phyloP scores from a whole-genome alignment of 192 early-diverging fungal genomes.

The Coemansia sp. region DNA sequence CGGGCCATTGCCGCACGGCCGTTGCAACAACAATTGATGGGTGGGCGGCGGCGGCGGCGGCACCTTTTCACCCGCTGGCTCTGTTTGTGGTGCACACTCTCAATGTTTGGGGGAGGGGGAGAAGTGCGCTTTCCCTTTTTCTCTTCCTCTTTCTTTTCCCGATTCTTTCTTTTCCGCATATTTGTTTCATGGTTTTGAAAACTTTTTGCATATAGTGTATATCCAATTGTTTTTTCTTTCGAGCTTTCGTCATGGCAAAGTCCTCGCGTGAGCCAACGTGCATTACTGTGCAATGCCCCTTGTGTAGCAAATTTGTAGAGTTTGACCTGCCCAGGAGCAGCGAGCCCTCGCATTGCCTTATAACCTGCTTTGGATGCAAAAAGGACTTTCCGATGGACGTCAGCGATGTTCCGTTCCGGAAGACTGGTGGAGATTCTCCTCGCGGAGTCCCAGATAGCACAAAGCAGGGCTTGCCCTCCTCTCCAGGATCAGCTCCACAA shows the following conservation, averaged over 20 bases:
- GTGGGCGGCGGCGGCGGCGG: background rate
- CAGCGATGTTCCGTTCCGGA: conserved; percentile 56
- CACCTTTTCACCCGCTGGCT: background rate
- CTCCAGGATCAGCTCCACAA: conserved; percentile 15
- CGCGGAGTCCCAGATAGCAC: conserved; percentile 11
- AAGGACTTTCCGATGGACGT: conserved; percentile 55
- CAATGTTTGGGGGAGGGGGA: background rate
- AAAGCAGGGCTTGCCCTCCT: background rate
- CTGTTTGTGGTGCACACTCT: conserved; percentile 1
- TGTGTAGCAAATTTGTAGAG: conserved; percentile 51
- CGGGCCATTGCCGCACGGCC: background rate
- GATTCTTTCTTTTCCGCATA: background rate
- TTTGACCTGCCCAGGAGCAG: conserved; percentile 51
- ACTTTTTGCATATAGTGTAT: too few relatives aligned
- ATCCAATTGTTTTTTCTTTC: conserved; percentile 3
- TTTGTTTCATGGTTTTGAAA: too few relatives aligned
- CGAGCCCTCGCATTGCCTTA: conserved; percentile 30
- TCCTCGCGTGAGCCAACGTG: conserved; percentile 50
- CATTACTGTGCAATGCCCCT: conserved; percentile 54
- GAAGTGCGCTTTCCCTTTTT: background rate
- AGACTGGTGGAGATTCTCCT: conserved; percentile 11
- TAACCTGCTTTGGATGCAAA: conserved; percentile 52
- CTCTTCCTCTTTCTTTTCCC: background rate
- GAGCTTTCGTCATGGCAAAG: conserved; percentile 36
- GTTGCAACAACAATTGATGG: background rate